A percentile compares a stretch with the other conserved stretches of the same genome.
Evolutionary conservation across 2,329 filamentous ascomycete species (phyloP).

Genomic region (Pezicula radicicola): DNA sequence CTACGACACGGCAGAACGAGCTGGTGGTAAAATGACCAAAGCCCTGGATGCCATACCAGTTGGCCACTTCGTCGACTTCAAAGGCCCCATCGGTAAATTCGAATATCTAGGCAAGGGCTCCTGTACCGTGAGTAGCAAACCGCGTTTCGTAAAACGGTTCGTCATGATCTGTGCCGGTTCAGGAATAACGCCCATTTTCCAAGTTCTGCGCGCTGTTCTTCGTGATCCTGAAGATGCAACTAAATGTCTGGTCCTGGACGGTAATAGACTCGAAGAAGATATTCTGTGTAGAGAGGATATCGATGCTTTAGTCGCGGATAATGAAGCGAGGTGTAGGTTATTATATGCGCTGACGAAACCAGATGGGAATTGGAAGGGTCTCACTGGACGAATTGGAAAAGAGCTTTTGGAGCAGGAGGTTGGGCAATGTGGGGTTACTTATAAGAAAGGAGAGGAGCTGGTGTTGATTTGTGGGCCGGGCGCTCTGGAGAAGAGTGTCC

Average conservation of each 20-base stretch:
- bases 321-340: conserved; percentile 57
- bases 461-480: conserved; percentile 79
- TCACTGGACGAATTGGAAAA: conserved; percentile 63
- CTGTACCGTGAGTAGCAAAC: conserved; percentile 57
- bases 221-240: conserved; percentile 61
- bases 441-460: conserved; percentile 48
- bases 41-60: conserved; percentile 71
- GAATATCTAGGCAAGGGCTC: conserved; percentile 68
- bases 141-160: conserved; percentile 61
- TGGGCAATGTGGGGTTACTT: conserved; percentile 31
- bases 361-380: conserved; percentile 62
- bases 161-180: conserved; percentile 86
- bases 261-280: conserved; percentile 74
- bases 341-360: conserved; percentile 68
- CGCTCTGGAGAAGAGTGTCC: conserved; percentile 67
- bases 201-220: conserved; percentile 74
- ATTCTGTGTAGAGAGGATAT: conserved; percentile 78
- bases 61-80: conserved; percentile 76
- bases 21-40: conserved; percentile 78
- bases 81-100: conserved; percentile 84
- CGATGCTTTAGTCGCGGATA: conserved; percentile 55
- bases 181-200: conserved; percentile 91
- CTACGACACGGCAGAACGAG: conserved; percentile 50
- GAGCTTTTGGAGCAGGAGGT: conserved; percentile 60
- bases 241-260: conserved; percentile 70